Conservation (phyloP, 2,329 filamentous ascomycete species). For the Verruconis gallopava region DNA sequence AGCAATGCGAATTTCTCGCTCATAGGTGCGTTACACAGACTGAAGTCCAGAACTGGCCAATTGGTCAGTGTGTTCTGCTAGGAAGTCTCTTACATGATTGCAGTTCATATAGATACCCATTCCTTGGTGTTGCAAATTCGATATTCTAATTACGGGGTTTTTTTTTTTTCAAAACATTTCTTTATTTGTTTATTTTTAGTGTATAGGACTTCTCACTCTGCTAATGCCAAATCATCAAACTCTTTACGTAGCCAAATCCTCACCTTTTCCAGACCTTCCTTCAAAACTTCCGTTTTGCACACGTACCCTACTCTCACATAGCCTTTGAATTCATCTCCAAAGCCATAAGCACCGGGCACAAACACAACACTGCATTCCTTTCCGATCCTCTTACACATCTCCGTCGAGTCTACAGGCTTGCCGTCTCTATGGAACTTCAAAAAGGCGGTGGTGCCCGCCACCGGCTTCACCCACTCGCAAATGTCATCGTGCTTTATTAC, state of each 20-base stretch:
- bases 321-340: constrained; percentile 61
- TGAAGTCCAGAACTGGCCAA: too few relatives aligned
- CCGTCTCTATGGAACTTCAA: constrained; percentile 52
- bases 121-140: too few relatives aligned
- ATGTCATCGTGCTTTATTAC: constrained; percentile 49
- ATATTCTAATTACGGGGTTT: too few relatives aligned
- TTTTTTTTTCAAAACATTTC: too few relatives aligned
- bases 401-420: constrained; percentile 55
- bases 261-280: constrained; percentile 47
- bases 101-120: too few relatives aligned
- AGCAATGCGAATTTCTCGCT: too few relatives aligned
- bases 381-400: constrained; percentile 56
- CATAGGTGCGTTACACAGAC: too few relatives aligned
- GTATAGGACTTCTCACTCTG: too few relatives aligned
- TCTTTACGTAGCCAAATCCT: constrained; percentile 43
- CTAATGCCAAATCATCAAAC: constrained; percentile 37
- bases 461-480: constrained; percentile 60
- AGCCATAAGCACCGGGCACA: constrained; percentile 59
- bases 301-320: constrained; percentile 70
- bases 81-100: too few relatives aligned
- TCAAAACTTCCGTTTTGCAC: constrained; percentile 55
- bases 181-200: too few relatives aligned
- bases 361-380: constrained; percentile 60
- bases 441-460: constrained; percentile 69
- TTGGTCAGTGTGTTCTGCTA: too few relatives aligned